phyloP scores from a whole-genome alignment of 305 asterid genomes.

The Fraxinus greggii region DNA sequence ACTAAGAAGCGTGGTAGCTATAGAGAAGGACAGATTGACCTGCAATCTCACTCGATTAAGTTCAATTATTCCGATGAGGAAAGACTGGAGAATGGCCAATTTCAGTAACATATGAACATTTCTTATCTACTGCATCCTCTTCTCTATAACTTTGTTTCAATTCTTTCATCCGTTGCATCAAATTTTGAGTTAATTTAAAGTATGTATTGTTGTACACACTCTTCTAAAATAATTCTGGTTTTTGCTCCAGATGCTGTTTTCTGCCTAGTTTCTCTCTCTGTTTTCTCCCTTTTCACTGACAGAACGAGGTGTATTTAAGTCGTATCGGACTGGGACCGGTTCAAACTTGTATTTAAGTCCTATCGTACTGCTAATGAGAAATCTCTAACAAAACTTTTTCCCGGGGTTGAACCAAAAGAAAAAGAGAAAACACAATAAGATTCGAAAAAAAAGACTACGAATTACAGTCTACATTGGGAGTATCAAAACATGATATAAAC shows the following conservation, averaged over 20 bases:
- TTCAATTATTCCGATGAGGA: slow-evolving; percentile 66
- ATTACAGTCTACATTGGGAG: not conserved
- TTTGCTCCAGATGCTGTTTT: not conserved
- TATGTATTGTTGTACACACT: not conserved
- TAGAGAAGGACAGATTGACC: slow-evolving; percentile 83
- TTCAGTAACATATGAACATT: slow-evolving; percentile 10
- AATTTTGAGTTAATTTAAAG: not conserved
- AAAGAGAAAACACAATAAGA: not conserved
- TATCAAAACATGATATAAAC: not conserved
- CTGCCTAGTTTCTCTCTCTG: not conserved
- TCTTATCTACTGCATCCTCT: not conserved
- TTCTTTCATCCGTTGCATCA: not conserved
- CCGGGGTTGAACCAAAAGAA: not conserved
- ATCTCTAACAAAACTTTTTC: not conserved
- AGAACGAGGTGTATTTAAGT: not conserved
- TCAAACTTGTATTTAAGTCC: not conserved
- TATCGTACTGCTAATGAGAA: not conserved
- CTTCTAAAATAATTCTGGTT: not conserved
- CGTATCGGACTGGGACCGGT: not conserved
- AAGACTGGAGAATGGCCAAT: not conserved
- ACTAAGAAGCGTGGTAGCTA: slow-evolving; percentile 95
- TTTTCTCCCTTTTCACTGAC: not conserved
- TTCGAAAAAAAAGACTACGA: not conserved
- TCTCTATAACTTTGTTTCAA: not conserved
- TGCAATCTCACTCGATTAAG: slow-evolving; percentile 76